Conservation (phyloP, 2,329 filamentous ascomycete species). For the Cytospora schulzeri region DNA sequence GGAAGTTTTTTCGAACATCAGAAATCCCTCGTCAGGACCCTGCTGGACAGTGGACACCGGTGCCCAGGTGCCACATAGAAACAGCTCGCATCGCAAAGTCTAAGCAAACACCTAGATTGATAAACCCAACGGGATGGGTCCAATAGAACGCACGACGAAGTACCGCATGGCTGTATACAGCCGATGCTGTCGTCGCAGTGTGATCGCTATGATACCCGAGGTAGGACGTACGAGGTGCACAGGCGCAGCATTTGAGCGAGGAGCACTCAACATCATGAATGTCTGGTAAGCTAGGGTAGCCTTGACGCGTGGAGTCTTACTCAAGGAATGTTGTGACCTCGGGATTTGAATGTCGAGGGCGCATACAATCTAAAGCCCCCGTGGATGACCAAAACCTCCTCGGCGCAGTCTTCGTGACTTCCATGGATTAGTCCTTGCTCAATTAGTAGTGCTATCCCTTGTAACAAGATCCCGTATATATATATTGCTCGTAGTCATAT, state of each 20-base stretch:
- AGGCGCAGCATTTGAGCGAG: neutral
- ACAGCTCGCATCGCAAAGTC: neutral
- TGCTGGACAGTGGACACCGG: neutral
- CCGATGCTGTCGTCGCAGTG: slow-evolving; percentile 3
- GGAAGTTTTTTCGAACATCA: neutral
- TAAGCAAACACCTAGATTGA: slow-evolving; percentile 2
- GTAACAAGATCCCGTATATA: neutral
- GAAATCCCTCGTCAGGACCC: neutral
- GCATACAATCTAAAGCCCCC: too few relatives aligned
- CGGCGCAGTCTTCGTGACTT: too few relatives aligned
- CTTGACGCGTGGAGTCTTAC: neutral
- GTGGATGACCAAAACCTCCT: too few relatives aligned
- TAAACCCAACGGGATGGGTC: neutral
- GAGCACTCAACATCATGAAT: neutral
- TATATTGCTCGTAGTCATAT: neutral
- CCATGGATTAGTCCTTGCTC: too few relatives aligned
- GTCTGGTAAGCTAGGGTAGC: too few relatives aligned
- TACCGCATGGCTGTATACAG: neutral
- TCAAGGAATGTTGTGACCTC: too few relatives aligned
- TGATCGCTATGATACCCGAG: neutral
- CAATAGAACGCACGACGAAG: neutral
- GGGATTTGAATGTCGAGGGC: too few relatives aligned
- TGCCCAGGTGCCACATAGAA: neutral
- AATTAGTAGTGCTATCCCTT: too few relatives aligned
- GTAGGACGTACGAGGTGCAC: neutral